Evolutionary conservation across 2,329 filamentous ascomycete species (phyloP), one percentile per base, ranked within the genome.

Genomic region (Penicillium rolfsii): DNA sequence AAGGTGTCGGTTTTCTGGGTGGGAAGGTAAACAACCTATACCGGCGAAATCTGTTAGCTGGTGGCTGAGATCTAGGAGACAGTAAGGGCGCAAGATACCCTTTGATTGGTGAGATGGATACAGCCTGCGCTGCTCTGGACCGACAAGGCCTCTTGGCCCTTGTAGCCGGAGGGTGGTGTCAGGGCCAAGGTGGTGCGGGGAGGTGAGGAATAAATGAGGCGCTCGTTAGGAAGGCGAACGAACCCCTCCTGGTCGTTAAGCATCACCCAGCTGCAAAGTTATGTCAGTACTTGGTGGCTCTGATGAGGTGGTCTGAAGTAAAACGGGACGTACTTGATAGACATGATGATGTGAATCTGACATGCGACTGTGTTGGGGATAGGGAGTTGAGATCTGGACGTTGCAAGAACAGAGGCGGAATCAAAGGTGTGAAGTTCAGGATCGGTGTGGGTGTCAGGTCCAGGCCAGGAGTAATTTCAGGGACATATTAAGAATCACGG

Each of bases 21-120:
- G 19, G 94, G 93, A 16, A 98, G 86, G 76, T 97, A 98, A 67
- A 98, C 89, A 67, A 98, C 84, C 90, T 97, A 70, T 57, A 24
- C 22, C 22, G 22, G 24, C 19, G 24, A 58, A 26, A n/a, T 28
- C 43, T 26, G 46, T 66, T 52, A 69, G 61, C 30, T 33, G 30
- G 11, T 4, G 30, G 49, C 19, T 58, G 14, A n/a, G 5, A 26
- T 1, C 41, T n/a, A n/a, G 12, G 53, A 6, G n/a, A 50, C 24
- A 52, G 3, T 26, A 60, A 43, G 71, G 50, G 19, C 65, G 43
- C 53, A 65, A 63, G 40, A 63, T 82, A 95, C 92, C 79, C 92
- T 83, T 77, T 93, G 88, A 71, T 93, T 96, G 64, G 92, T 96
- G 66, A 97, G 86, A 74, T 92, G 92, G 30, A 91, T 85, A 41